These are phyloP conservation scores for Viola pubescens DNA, from an alignment of 441 rosid genomes.

Conservation along the genomic window DNA sequence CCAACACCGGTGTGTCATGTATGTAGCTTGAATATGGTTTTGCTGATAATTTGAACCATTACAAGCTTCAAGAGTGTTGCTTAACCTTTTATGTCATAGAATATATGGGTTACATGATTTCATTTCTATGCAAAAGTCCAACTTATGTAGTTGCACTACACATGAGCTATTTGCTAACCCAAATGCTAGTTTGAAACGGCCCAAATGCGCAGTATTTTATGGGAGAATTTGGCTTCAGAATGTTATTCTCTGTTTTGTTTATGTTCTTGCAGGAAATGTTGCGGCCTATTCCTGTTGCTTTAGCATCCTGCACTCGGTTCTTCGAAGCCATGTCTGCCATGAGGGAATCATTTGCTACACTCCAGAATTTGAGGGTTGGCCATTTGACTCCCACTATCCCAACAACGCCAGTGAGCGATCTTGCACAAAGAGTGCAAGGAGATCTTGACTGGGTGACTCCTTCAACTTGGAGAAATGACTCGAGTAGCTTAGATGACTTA, in stretches of 20 bases:
- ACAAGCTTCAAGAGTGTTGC: too few relatives aligned
- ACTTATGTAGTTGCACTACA: background rate
- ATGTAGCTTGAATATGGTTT: too few relatives aligned
- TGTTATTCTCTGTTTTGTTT: slow-evolving; percentile 2
- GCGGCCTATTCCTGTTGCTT: slow-evolving; percentile 94
- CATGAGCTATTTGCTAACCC: background rate
- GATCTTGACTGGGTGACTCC: slow-evolving; percentile 62
- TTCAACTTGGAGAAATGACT: slow-evolving; percentile 64
- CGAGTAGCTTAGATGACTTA: slow-evolving; percentile 51
- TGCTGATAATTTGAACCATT: too few relatives aligned
- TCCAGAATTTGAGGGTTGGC: slow-evolving; percentile 76
- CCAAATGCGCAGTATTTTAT: background rate
- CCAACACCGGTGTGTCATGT: too few relatives aligned
- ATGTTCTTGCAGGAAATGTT: slow-evolving; percentile 66
- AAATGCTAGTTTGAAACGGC: too few relatives aligned
- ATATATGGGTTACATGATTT: too few relatives aligned
- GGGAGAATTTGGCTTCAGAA: background rate
- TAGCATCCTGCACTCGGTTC: slow-evolving; percentile 92
- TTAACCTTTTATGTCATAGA: too few relatives aligned
- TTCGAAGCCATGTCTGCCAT: slow-evolving; percentile 97
- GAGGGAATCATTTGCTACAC: slow-evolving; percentile 94
- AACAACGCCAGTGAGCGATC: slow-evolving; percentile 42
- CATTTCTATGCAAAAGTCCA: too few relatives aligned
- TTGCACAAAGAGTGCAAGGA: slow-evolving; percentile 30
- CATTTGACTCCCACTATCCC: slow-evolving; percentile 45